Base-by-base conservation (phyloP, 2,329 filamentous ascomycete species). In the Paecilomyces dactylethromorphus region DNA sequence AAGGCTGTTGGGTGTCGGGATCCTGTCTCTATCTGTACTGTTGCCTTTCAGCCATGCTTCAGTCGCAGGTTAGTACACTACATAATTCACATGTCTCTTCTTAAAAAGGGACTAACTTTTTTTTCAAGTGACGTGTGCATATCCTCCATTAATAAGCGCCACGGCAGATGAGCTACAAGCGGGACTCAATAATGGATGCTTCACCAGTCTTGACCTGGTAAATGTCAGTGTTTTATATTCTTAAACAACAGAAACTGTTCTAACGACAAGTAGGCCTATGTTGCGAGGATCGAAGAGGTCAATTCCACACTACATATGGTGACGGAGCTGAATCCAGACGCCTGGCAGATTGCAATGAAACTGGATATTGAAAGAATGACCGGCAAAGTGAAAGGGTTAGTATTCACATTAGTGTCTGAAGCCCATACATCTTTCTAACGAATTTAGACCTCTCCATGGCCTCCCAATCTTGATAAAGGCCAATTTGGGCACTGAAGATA, bases 401-500 rank as follows among this genome's bases (percentile, higher is more conserved):
- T 61, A 13, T 31, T 11, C 10, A 8, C 32, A n/a, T 35, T 35
- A 50, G 21, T 5, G 3, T 52, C 24, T 22, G 49, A 7, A 15
- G 13, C 6, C 13, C 12, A 39, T 52, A 52, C 49, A 11, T 11
- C 18, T 22, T 18, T 12, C 49, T 52, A 18, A 52, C 22, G 15
- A 45, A 12, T 3, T 29, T 55, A 78, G 81, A 0, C 83, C 84
- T 1, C 75, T 88, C 0, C 85, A 89, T 66, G 86, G 87, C 5
- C 79, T 89, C 3, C 87, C 86, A 0, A 81, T 89, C 24, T 71
- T 88, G 4, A 77, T 89, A 72, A 89, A 89, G 69, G 83, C 87
- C 71, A 87, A 86, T 66, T 87, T 89, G 54, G 85, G 82, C 13
- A 88, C 86, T 0, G 68, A 73, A 1, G 85, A 88, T 66, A 69